Base-by-base conservation (phyloP, 345 rosid genomes). In the Populus alba region DNA sequence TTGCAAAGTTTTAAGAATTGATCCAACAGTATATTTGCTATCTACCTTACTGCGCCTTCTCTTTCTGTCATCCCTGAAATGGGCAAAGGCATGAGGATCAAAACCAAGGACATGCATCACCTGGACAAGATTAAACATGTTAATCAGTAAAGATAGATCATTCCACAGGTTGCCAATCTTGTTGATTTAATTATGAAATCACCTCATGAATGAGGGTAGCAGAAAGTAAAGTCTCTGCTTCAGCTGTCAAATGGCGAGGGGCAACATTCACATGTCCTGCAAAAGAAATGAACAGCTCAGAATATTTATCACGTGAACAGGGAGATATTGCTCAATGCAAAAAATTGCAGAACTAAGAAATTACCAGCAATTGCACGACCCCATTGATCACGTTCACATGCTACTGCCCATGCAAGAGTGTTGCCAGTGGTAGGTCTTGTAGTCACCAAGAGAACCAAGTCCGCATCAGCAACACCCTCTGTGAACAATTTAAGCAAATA, bases 401-500 rank as follows among this genome's bases (percentile, higher is more conserved):
- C 99, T 80, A 96, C 99, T 29, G 99, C 99, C 99, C 99, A 96
- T 49, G 99, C 99, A 80, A 96, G 90, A 62, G 99, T 96, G 87
- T 96, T 96, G 72, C 99, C 98, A 20, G 98, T 96, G 81, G 99
- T 96, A 73, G 99, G 99, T 81, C 99, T 91, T 79, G 99, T 94
- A 38, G 99, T 96, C 71, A 96, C 99, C 88, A 96, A 82, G 18
- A 96, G 94, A 72, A 96, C 98, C 79, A 96, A 89, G 88, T 96
- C 99, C 38, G 98, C 90, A 79, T 90, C 87, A 81, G 92, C 88
- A 62, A 96, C 93, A 80, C 99, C 99, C 85, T 87, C 99, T 96
- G 89, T 18, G 74, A 71, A 72, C 41, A 72, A 72, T 37, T 68
- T 7, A n/a, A 45, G 55, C 5, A 75, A 73, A 74, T n/a, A 71